Base-by-base conservation (phyloP, 1,284 basidiomycete species). In the Singerocomus rubriflavus region DNA sequence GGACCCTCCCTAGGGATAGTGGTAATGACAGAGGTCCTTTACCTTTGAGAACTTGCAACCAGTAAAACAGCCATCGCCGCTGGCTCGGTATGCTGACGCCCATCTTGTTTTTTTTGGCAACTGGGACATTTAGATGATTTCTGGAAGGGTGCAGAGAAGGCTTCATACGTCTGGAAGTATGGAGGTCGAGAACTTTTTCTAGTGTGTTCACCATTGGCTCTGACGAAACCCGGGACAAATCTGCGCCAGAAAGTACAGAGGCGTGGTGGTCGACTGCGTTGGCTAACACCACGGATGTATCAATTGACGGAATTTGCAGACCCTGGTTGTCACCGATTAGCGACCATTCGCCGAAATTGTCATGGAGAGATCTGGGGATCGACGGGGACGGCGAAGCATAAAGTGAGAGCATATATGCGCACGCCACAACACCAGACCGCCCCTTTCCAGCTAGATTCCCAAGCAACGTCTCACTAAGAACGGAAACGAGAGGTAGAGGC, bases 401-500 rank as follows among this genome's bases (percentile, higher is more conserved):
- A 36, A 34, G 71, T 0, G 86, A 78, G n/a, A 92, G 77, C 2
- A 92, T 74, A 65, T 91, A 91, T 7, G 87, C 73, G 63, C 89
- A 91, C 0, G 89, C 85, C 58, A 92, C 77, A 0, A 87, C 92
- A 6, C 91, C 91, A 0, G 88, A 91, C 44, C 90, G 77, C 13
- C 90, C 90, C 67, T 93, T 89, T 1, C 86, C 86, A 52, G 88
- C 88, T 89, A 44, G 11, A 51, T 51, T 46, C 0, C 38, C 36
- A 48, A 42, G 37, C 42, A 35, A 25, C 2, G 37, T 54, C 31
- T 52, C 40, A 52, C 45, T 27, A 36, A 35, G 56, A 46, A 54
- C 29, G 17, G n/a, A 50, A 30, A 32, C 16, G 53, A 38, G 38
- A 11, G 33, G 21, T 13, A 46, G 30, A 16, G 44, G 39, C 11